Conservation (phyloP, 495 filamentous ascomycete species). For the Aspergillus steynii region DNA sequence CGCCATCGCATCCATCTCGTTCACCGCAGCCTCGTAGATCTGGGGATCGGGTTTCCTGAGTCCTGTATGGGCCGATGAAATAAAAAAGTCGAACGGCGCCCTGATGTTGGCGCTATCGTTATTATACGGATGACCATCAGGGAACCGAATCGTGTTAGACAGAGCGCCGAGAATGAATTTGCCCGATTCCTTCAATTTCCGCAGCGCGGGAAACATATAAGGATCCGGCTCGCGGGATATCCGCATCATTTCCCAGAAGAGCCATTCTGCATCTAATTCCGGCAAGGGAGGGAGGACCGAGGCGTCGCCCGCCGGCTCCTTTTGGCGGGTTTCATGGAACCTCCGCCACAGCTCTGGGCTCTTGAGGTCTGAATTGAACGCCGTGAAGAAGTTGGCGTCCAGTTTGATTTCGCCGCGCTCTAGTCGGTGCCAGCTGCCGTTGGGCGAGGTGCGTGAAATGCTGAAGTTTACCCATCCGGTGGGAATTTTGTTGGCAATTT, state of each 20-base stretch:
- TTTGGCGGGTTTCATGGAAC: slow-evolving; percentile 48
- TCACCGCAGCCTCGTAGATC: slow-evolving; percentile 76
- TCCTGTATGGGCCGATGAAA: slow-evolving; percentile 82
- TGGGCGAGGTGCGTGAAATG: slow-evolving; percentile 74
- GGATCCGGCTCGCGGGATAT: slow-evolving; percentile 70
- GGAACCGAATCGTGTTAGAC: slow-evolving; percentile 86
- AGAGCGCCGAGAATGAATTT: slow-evolving; percentile 76
- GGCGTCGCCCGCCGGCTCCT: slow-evolving; percentile 29
- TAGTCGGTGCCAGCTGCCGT: slow-evolving; percentile 83
- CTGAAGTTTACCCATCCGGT: slow-evolving; percentile 88
- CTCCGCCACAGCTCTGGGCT: slow-evolving; percentile 63
- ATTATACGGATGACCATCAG: slow-evolving; percentile 61
- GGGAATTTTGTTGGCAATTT: slow-evolving; percentile 70
- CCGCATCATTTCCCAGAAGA: slow-evolving; percentile 95
- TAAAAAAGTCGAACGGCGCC: slow-evolving; percentile 75
- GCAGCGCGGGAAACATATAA: slow-evolving; percentile 83
- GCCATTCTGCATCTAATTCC: slow-evolving; percentile 69
- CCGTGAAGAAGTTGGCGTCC: slow-evolving; percentile 71
- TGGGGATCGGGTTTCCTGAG: slow-evolving; percentile 81
- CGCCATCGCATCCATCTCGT: slow-evolving; percentile 61
- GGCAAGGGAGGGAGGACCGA: slow-evolving; percentile 61
- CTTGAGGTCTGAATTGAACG: slow-evolving; percentile 73
- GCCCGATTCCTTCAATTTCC: slow-evolving; percentile 60
- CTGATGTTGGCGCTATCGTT: slow-evolving; percentile 49
- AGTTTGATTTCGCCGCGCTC: slow-evolving; percentile 74